Conservation (phyloP, 1,284 basidiomycete species). For the Cerrena zonata region DNA sequence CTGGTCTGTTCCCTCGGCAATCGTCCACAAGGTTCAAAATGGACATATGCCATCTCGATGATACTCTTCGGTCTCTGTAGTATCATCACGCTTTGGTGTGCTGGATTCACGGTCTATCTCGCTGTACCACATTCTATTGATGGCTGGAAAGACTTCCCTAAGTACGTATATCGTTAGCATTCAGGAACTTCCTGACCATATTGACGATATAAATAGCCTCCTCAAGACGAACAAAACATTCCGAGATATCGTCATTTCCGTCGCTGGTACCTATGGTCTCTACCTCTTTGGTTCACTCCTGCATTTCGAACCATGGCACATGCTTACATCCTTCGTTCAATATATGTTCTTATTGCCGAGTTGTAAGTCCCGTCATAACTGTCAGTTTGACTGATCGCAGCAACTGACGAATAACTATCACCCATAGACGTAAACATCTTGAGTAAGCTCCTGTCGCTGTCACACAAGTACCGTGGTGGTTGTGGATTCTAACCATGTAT, state of each 20-base stretch:
- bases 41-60: slow-evolving; percentile 73
- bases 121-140: slow-evolving; percentile 68
- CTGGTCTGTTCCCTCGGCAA: slow-evolving; percentile 82
- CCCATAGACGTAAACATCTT: slow-evolving; percentile 78
- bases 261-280: slow-evolving; percentile 82
- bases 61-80: slow-evolving; percentile 72
- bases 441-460: slow-evolving; percentile 41
- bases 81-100: slow-evolving; percentile 80
- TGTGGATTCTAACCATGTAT: background rate
- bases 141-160: slow-evolving; percentile 67
- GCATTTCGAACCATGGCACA: slow-evolving; percentile 89
- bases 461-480: background rate
- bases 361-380: slow-evolving; percentile 39
- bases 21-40: slow-evolving; percentile 82
- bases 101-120: slow-evolving; percentile 80
- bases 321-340: slow-evolving; percentile 85
- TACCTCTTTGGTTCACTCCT: slow-evolving; percentile 84
- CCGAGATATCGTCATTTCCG: slow-evolving; percentile 74
- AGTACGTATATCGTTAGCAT: slow-evolving; percentile 36
- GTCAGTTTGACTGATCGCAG: background rate
- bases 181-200: slow-evolving; percentile 12
- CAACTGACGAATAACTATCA: slow-evolving; percentile 11
- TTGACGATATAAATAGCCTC: slow-evolving; percentile 35
- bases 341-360: slow-evolving; percentile 77
- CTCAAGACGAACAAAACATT: slow-evolving; percentile 64